A percentile compares a stretch with the other conserved stretches of the same genome.
phyloP scores from a whole-genome alignment of 495 filamentous ascomycete genomes.

The Apodospora peruviana region DNA sequence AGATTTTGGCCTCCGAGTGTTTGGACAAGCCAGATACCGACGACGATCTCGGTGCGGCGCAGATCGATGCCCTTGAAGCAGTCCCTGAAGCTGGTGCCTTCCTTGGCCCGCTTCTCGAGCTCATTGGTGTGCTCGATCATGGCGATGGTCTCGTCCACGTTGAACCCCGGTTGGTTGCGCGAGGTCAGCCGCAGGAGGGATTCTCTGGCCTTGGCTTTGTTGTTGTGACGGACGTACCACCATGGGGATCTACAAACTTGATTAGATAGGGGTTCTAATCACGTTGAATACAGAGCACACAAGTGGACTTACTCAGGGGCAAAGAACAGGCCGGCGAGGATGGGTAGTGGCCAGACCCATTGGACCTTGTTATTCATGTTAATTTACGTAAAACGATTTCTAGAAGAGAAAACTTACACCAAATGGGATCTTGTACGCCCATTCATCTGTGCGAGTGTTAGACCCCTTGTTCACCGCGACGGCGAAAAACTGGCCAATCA shows the following conservation, averaged over 20 bases:
- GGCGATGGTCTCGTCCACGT: slow-evolving; percentile 58
- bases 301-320: slow-evolving; percentile 49
- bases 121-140: slow-evolving; percentile 70
- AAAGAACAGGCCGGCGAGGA: slow-evolving; percentile 54
- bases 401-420: too few relatives aligned
- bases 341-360: slow-evolving; percentile 70
- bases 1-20: slow-evolving; percentile 61
- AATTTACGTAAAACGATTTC: too few relatives aligned
- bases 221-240: slow-evolving; percentile 62
- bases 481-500: slow-evolving; percentile 64
- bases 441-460: slow-evolving; percentile 46
- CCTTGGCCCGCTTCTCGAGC: slow-evolving; percentile 53
- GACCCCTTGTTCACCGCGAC: slow-evolving; percentile 56
- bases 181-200: slow-evolving; percentile 55
- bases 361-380: too few relatives aligned
- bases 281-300: background rate
- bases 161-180: slow-evolving; percentile 46
- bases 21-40: slow-evolving; percentile 63
- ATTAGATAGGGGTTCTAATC: background rate
- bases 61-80: slow-evolving; percentile 63
- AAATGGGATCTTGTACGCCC: slow-evolving; percentile 60
- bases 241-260: slow-evolving; percentile 53
- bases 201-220: slow-evolving; percentile 49
- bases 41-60: slow-evolving; percentile 61
- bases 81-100: slow-evolving; percentile 55